phyloP scores from a whole-genome alignment of 345 rosid species.

The Corchorus capsularis region DNA sequence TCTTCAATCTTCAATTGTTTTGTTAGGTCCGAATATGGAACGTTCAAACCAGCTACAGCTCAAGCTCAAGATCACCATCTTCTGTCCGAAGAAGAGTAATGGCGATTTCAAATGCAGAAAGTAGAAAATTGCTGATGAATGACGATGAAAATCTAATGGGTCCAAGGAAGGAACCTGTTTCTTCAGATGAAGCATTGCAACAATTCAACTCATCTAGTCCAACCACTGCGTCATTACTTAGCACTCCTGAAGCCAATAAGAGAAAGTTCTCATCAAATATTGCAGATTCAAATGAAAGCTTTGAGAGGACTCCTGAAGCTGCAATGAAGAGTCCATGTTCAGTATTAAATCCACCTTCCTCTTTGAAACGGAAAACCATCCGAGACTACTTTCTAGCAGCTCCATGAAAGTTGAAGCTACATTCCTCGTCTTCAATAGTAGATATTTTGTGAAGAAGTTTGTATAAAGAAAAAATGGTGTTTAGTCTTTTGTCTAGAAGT shows the following conservation, averaged over 20 bases:
- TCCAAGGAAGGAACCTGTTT: constrained; percentile 31
- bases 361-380: constrained; percentile 80
- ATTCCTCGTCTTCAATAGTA: neutral
- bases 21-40: constrained; percentile 76
- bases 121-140: constrained; percentile 38
- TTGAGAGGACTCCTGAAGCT: constrained; percentile 62
- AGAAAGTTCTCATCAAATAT: constrained; percentile 21
- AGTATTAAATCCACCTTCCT: constrained; percentile 83
- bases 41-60: constrained; percentile 41
- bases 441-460: neutral
- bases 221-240: constrained; percentile 25
- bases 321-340: constrained; percentile 69
- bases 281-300: constrained; percentile 37
- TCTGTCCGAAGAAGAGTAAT: constrained; percentile 69
- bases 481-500: neutral
- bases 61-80: constrained; percentile 47
- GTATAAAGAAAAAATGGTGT: constrained; percentile 6
- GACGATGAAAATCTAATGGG: constrained; percentile 34
- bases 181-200: constrained; percentile 30
- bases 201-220: constrained; percentile 28
- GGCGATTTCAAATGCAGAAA: constrained; percentile 55
- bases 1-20: constrained; percentile 18
- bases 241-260: constrained; percentile 64
- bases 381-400: constrained; percentile 76
- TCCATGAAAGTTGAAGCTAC: constrained; percentile 25